Base-by-base conservation (phyloP, 2,329 filamentous ascomycete genomes). In the Aschersonia sp. region DNA sequence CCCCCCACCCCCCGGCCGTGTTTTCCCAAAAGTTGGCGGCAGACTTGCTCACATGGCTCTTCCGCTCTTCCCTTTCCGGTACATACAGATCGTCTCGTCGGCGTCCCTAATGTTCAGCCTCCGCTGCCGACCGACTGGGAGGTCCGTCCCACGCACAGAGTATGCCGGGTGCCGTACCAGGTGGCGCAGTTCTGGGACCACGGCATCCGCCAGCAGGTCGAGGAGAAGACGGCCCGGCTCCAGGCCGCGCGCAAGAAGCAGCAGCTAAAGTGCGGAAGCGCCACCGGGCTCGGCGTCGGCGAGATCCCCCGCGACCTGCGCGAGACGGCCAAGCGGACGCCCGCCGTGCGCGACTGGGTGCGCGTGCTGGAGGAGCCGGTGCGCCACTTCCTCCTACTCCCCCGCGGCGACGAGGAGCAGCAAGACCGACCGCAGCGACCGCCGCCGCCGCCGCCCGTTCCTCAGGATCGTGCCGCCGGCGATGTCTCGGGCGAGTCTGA, bases 331-430 rank as follows among this genome's bases (percentile, higher is more conserved):
- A 95, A 95, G 77, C 81, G 83, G 56, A 73, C 77, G 43, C 83
- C 82, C 49, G 87, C 82, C 6, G 84, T 94, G 11, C 85, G 83
- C 59, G 77, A 77, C 4, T 80, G 94, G 69, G 75, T 97, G 14
- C 84, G 86, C 57, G 82, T 83, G 44, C 72, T 98, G 1, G 92
- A 98, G 66, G 79, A 84, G 59, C 87, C 90, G 14, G 83, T 97
- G 7, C 70, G 92, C 43, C 70, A 71, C 43, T 95, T 90, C 56
- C 75, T 95, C 22, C 22, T 22, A 22, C 22, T 22, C 22, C 22
- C 22, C 22, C 22, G 22, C 22, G 22, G 22, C 22, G 22, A 22
- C 7, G 58, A 83, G 32, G 74, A 77, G 48, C 72, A 57, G 46
- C 52, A 53, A 32, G 44, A 44, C 32, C 47, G 44, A 12, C 41